Evolutionary conservation across 805 yeast genomes (phyloP), one percentile per base, ranked within the genome.

Genomic region (Kodamaea laetipori): DNA sequence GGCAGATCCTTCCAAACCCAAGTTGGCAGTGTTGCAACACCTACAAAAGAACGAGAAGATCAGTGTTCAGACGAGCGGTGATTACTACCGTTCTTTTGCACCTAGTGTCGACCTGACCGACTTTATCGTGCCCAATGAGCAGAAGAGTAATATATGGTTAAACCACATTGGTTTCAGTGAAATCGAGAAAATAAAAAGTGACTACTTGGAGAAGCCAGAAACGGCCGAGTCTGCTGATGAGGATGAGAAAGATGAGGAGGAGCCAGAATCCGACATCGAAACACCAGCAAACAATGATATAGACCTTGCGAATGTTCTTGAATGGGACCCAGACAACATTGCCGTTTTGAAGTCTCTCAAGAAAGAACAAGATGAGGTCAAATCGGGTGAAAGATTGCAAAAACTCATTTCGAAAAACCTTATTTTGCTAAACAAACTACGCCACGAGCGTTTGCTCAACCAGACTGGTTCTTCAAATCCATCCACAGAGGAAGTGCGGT

Each of bases 401-500:
- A 60, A 54, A 37, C 52, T 64, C 16, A 66, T 71, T 15, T 66
- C 73, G 1, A 48, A 45, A 11, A 58, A 54, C 42, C 47, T 71
- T 24, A 51, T 71, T 41, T 58, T 55, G 42, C 55, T 71, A 43
- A 70, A 71, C 50, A 64, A 58, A 51, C 56, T 68, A 47, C 67
- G 76, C 43, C 74, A 71, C 50, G 67, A 65, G 39, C 57, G 76
- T 36, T 69, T 53, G 49, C 52, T 61, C 19, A 58, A 57, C 25
- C 36, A 38, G 15, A 24, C 19, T 6, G 41, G 27, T 6, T 39
- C 57, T 1, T 52, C 60, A 5, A 53, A 59, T 3, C 69, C 74
- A 3, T 43, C 64, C 1, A 15, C 45, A 8, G 51, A 51, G 21
- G 69, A 67, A 56, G 43, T 49, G 17, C 54, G 50, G 10, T 42